These are phyloP conservation scores for Fusarium staphyleae DNA, from an alignment of 2,329 filamentous ascomycete genomes.

Conservation along the genomic window DNA sequence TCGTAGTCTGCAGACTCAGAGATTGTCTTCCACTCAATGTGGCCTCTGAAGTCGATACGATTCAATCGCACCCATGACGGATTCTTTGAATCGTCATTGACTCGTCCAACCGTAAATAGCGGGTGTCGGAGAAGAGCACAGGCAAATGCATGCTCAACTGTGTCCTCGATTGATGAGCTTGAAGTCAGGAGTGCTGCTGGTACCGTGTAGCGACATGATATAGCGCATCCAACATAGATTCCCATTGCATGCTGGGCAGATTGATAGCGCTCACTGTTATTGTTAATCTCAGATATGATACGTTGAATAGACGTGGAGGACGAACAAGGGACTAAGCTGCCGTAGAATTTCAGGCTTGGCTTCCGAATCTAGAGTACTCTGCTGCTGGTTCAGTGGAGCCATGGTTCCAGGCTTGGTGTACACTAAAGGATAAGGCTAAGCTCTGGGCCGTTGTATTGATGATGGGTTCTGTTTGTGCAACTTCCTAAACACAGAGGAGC, in stretches of 20 bases:
- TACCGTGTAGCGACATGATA: slow-evolving; percentile 18
- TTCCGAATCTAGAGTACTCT: too few species aligned
- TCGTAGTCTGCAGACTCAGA: neutral
- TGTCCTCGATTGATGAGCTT: neutral
- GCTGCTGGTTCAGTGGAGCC: too few species aligned
- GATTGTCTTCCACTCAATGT: slow-evolving; percentile 14
- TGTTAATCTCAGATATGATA: too few species aligned
- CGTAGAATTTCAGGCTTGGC: too few species aligned
- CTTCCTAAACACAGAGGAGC: too few species aligned
- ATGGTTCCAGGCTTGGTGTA: too few species aligned
- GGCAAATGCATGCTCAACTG: slow-evolving; percentile 10
- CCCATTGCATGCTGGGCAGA: slow-evolving; percentile 1
- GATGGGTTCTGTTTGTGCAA: too few species aligned
- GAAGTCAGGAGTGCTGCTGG: neutral
- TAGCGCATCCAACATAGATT: slow-evolving; percentile 2
- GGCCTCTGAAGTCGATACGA: slow-evolving; percentile 13
- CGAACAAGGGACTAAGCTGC: too few species aligned
- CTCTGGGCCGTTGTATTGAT: too few species aligned
- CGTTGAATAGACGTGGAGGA: too few species aligned
- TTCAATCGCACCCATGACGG: slow-evolving; percentile 13
- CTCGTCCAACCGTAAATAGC: slow-evolving; percentile 3
- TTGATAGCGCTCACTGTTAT: slow-evolving; percentile 4
- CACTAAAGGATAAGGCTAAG: too few species aligned
- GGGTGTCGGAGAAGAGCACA: slow-evolving; percentile 3
- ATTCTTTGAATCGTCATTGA: neutral